Base-by-base conservation (phyloP, 2,329 filamentous ascomycete genomes). In the Epichloe baconii region DNA sequence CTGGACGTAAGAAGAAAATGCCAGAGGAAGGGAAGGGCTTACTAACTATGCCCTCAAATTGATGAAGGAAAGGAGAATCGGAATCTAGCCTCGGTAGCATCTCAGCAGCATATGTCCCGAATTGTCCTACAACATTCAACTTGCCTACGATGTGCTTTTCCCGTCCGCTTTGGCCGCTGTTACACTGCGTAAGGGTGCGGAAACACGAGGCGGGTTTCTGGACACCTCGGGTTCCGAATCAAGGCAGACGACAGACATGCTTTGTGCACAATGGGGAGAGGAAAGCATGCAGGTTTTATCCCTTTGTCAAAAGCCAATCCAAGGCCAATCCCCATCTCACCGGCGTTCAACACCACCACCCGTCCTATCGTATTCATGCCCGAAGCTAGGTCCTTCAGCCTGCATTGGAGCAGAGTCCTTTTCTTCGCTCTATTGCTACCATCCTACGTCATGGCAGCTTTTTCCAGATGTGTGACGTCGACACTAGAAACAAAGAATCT, bases 101-200 rank as follows among this genome's bases (percentile, higher is more conserved):
- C 26, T 31, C 26, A 11, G 10, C 26, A 31, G 3, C 45, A 49
- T 49, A 46, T 47, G 26, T 36, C 43, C 47, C 42, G 31, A 19
- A 37, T 36, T 14, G 43, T 52, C 46, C 34, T 47, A 52, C 47
- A 38, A 26, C 51, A 41, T 44, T 19, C 10, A 48, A 35, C 15
- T 17, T 46, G 38, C 19, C 26, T 19, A 21, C 21, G 14, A 26
- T 45, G 23, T 21, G 40, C 47, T 15, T 46, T 17, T n/a, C 35
- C 36, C 42, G 46, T 36, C 50, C 36, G 47, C 41, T 51, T 26
- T 48, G 47, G 41, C 34, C 50, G 50, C 42, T 26, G 46, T 52
- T 49, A 43, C 50, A 49, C 50, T n/a, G 40, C 47, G 21, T 41
- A 17, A 26, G 21, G 43, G 17, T 23, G 47, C 17, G 31, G 19